These are phyloP conservation scores for Vanrija sp. DNA, from an alignment of 1,284 basidiomycete species.

Conservation along the genomic window DNA sequence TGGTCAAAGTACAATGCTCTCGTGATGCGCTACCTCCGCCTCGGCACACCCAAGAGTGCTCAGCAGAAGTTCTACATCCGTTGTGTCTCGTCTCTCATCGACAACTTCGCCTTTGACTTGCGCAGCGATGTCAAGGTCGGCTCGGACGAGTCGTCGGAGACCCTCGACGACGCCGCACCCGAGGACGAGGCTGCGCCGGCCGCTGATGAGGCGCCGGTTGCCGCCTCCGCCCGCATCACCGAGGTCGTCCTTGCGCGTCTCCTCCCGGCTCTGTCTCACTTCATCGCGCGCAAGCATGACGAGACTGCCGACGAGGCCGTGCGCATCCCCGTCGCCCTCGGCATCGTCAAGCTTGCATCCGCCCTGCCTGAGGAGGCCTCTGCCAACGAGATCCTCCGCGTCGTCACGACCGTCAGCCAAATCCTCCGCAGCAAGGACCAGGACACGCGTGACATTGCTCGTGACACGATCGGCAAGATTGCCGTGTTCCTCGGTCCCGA, in stretches of 20 bases:
- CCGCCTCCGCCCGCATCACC: conserved; percentile 54
- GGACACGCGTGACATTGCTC: conserved; percentile 83
- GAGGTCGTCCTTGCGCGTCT: conserved; percentile 72
- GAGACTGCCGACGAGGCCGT: conserved; percentile 71
- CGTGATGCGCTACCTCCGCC: conserved; percentile 75
- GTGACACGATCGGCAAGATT: conserved; percentile 82
- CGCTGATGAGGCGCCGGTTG: conserved; percentile 5
- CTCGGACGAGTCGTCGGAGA: conserved; percentile 29
- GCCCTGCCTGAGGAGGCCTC: conserved; percentile 69
- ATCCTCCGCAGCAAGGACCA: conserved; percentile 88
- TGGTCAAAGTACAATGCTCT: conserved; percentile 85
- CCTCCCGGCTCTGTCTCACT: conserved; percentile 69
- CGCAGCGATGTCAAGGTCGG: conserved; percentile 44
- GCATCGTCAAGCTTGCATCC: conserved; percentile 78
- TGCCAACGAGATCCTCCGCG: conserved; percentile 69
- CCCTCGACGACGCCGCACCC: conserved; percentile 33
- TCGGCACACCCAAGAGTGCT: conserved; percentile 66
- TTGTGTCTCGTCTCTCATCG: conserved; percentile 76
- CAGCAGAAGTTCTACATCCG: conserved; percentile 82
- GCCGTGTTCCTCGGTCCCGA: conserved; percentile 67
- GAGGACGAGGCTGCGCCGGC: conserved; percentile 11
- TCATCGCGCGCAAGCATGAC: conserved; percentile 71
- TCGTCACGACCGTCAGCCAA: conserved; percentile 81
- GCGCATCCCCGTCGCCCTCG: conserved; percentile 82
- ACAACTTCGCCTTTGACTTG: conserved; percentile 89